Conservation (phyloP, 257 asterid genomes). For the Solanum appendiculatum region DNA sequence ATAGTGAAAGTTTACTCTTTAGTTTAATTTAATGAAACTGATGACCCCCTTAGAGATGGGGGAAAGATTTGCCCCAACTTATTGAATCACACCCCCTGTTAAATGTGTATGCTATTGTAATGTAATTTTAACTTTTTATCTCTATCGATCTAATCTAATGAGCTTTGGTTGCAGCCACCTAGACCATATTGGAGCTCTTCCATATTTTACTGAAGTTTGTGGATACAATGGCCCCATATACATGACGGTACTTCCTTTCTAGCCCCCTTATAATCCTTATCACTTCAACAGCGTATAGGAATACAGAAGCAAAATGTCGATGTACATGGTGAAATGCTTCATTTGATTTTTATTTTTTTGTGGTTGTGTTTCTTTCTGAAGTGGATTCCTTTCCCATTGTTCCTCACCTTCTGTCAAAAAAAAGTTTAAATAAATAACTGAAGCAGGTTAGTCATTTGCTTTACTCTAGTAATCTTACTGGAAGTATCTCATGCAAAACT, state of each 20-base stretch:
- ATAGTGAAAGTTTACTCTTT: background rate
- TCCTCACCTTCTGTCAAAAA: background rate
- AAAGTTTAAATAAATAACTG: background rate
- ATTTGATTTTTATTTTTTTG: background rate
- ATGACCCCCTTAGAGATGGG: background rate
- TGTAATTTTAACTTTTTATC: background rate
- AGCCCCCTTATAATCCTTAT: background rate
- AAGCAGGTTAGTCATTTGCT: background rate
- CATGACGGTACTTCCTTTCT: conserved; percentile 67
- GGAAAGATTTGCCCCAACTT: background rate
- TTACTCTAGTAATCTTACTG: background rate
- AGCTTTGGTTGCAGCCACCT: conserved; percentile 36
- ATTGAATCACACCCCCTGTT: background rate
- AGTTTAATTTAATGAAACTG: background rate
- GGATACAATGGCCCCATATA: conserved; percentile 92
- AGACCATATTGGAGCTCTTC: conserved; percentile 97
- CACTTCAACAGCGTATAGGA: background rate
- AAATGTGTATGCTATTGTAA: background rate
- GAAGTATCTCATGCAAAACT: background rate
- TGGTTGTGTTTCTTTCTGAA: background rate
- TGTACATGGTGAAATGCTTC: background rate
- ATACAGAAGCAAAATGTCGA: background rate
- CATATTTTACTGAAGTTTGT: conserved; percentile 89
- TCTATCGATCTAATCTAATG: background rate
- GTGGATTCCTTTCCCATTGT: background rate